Percentiles rank a stretch among this genome's conserved stretches.
Conservation (phyloP, 2,329 filamentous ascomycete species). For the Sphaerulina musiva region DNA sequence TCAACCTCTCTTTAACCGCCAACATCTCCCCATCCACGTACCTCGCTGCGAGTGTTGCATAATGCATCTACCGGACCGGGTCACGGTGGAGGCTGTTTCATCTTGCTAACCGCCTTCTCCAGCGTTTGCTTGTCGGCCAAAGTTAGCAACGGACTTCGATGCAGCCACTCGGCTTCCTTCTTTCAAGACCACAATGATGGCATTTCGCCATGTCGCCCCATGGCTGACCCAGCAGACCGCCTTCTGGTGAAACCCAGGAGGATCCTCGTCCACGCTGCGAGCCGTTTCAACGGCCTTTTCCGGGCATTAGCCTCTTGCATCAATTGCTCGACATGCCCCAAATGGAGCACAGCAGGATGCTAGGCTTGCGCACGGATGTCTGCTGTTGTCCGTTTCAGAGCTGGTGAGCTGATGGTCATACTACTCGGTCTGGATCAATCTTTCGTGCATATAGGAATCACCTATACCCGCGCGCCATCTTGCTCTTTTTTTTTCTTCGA, state of each 20-base stretch:
- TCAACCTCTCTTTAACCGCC: slow-evolving; percentile 11
- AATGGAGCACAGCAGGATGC: slow-evolving; percentile 11
- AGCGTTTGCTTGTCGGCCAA: slow-evolving; percentile 22
- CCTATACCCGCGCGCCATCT: slow-evolving; percentile 13
- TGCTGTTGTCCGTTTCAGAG: slow-evolving; percentile 27
- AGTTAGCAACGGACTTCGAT: slow-evolving; percentile 14
- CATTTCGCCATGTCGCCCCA: slow-evolving; percentile 6
- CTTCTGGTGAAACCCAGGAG: slow-evolving; percentile 12
- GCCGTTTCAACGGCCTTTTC: slow-evolving; percentile 16
- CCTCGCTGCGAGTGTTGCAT: slow-evolving; percentile 15
- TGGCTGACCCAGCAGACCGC: slow-evolving; percentile 12
- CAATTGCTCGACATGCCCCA: slow-evolving; percentile 7
- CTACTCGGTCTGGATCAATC: slow-evolving; percentile 19
- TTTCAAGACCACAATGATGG: slow-evolving; percentile 12
- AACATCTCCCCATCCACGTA: slow-evolving; percentile 3
- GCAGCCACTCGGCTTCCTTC: slow-evolving; percentile 18
- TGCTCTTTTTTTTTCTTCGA: slow-evolving; percentile 16
- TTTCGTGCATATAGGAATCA: slow-evolving; percentile 25
- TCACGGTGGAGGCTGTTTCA: slow-evolving; percentile 25
- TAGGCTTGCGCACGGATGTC: slow-evolving; percentile 19
- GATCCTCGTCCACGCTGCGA: slow-evolving; percentile 8
- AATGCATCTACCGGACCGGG: slow-evolving; percentile 11
- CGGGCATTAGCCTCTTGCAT: slow-evolving; percentile 9
- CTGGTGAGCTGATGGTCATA: slow-evolving; percentile 14
- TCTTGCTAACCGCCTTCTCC: slow-evolving; percentile 26